Evolutionary conservation across 2,329 filamentous ascomycete genomes (phyloP).

Genomic region (Knoxdaviesia proteae): DNA sequence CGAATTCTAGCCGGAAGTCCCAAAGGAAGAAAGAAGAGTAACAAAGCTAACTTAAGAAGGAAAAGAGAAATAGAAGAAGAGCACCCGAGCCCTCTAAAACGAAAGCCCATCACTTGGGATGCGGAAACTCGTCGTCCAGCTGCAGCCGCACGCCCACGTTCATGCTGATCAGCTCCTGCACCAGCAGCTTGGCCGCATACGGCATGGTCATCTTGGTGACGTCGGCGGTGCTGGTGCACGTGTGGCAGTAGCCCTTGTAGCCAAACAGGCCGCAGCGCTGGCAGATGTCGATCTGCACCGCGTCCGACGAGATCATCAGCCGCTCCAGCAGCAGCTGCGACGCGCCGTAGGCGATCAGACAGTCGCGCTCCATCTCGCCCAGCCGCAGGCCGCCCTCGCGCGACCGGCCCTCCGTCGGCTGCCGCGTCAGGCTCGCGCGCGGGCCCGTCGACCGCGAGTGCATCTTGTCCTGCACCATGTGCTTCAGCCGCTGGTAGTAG

Average conservation of each 20-base stretch:
- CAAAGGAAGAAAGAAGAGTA: not conserved
- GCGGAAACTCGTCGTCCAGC: slow-evolving; percentile 83
- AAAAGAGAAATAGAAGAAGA: not conserved
- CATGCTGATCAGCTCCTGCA: slow-evolving; percentile 95
- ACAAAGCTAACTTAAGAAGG: not conserved
- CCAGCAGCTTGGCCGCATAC: slow-evolving; percentile 86
- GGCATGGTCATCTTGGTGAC: slow-evolving; percentile 92
- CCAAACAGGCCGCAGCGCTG: slow-evolving; percentile 89
- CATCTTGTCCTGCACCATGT: slow-evolving; percentile 99
- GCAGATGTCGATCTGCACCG: slow-evolving; percentile 80
- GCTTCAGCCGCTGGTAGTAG: slow-evolving; percentile 98
- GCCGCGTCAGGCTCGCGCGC: slow-evolving; percentile 74
- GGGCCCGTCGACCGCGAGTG: slow-evolving; percentile 84
- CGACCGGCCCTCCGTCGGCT: slow-evolving; percentile 89
- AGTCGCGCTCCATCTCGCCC: slow-evolving; percentile 98
- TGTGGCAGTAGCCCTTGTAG: slow-evolving; percentile 85
- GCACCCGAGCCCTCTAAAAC: not conserved
- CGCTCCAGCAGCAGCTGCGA: slow-evolving; percentile 81
- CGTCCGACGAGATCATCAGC: slow-evolving; percentile 85
- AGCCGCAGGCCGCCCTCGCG: slow-evolving; percentile 79
- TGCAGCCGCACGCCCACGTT: slow-evolving; percentile 88
- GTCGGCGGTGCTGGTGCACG: slow-evolving; percentile 64
- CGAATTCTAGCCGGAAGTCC: not conserved
- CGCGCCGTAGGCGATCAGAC: slow-evolving; percentile 89
- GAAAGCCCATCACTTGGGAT: slow-evolving; percentile 19